Evolutionary conservation across 257 asterid genomes (phyloP).

Genomic region (Solanum sejunctum): DNA sequence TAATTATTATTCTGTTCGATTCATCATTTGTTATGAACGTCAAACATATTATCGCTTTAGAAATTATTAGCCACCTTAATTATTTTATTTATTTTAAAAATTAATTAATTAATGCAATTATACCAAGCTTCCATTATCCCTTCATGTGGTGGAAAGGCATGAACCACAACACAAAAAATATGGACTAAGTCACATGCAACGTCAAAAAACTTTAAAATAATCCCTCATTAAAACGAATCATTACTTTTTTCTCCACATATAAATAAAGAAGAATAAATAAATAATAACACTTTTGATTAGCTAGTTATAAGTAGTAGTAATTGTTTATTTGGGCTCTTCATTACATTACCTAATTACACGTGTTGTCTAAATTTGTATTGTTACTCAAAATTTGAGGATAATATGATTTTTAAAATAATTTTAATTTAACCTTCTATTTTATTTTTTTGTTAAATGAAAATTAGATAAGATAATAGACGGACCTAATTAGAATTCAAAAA

Average conservation of each 20-base stretch:
- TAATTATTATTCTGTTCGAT: neutral
- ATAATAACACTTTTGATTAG: neutral
- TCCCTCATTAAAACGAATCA: neutral
- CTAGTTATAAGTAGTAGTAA: too few relatives aligned
- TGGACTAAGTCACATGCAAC: neutral
- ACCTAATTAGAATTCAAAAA: neutral
- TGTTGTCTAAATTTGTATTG: neutral
- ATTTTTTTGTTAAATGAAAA: neutral
- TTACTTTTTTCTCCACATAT: neutral
- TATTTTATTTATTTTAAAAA: neutral
- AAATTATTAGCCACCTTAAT: neutral
- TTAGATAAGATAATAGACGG: neutral
- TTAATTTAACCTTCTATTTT: neutral
- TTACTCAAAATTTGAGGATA: neutral
- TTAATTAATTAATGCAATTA: neutral
- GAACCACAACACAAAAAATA: neutral
- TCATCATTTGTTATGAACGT: neutral
- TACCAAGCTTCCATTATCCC: neutral
- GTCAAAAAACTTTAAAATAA: neutral
- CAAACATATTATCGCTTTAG: neutral
- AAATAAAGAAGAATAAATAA: neutral
- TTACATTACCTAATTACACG: too few relatives aligned
- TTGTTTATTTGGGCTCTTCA: too few relatives aligned
- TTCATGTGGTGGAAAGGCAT: conserved; percentile 1
- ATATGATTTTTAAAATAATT: neutral